phyloP scores from a whole-genome alignment of 2,329 filamentous ascomycete species.

The Pseudogymnoascus sp. region DNA sequence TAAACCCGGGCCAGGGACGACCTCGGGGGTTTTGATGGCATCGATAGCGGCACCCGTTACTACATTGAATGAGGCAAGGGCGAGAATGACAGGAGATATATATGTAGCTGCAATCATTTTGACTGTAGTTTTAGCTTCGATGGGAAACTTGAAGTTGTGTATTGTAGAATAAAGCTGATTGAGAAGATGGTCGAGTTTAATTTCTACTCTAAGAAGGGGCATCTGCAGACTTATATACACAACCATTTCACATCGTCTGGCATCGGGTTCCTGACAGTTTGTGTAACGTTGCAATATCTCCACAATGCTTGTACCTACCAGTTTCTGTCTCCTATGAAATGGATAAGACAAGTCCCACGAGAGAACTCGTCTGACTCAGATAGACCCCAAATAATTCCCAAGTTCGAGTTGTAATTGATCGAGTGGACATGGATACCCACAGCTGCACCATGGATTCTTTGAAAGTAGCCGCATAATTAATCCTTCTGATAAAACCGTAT shows the following conservation, averaged over 20 bases:
- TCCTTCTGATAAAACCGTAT: not conserved
- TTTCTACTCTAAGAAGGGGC: not conserved
- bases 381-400: not conserved
- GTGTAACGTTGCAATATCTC: not conserved
- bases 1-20: not conserved
- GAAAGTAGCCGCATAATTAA: not conserved
- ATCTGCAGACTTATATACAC: not conserved
- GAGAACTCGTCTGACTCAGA: not conserved
- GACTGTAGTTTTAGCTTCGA: not conserved
- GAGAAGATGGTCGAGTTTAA: not conserved
- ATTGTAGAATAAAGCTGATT: not conserved
- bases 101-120: not conserved
- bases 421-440: not conserved
- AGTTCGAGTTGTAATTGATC: not conserved
- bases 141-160: not conserved
- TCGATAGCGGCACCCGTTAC: not conserved
- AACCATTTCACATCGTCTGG: not conserved
- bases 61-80: not conserved
- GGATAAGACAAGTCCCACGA: not conserved
- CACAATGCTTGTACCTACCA: not conserved
- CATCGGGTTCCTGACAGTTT: not conserved
- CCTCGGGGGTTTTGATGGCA: not conserved
- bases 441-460: not conserved
- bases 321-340: not conserved
- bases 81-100: not conserved